Evolutionary conservation across 148 eudicot species (phyloP).

Genomic region (Linanthus parryae): DNA sequence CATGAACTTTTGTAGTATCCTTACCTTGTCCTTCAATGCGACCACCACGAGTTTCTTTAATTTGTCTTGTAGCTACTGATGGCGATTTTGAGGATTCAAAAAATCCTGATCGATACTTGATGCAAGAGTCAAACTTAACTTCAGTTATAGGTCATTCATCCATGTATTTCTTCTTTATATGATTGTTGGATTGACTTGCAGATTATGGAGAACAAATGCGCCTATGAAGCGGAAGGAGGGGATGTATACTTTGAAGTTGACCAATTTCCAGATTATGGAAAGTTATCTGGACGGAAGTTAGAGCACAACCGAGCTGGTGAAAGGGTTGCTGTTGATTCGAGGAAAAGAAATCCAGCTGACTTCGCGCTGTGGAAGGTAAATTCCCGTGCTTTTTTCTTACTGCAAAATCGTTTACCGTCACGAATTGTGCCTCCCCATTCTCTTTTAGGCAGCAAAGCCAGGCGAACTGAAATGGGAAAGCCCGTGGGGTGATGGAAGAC

Average conservation of each 20-base stretch:
- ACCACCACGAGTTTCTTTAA: too few species aligned
- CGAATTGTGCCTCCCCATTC: neutral
- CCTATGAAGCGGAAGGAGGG: constrained; percentile 74
- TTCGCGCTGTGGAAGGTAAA: constrained; percentile 95
- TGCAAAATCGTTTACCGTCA: neutral
- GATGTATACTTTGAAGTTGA: constrained; percentile 92
- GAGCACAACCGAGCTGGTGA: constrained; percentile 94
- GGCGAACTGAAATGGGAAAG: constrained; percentile 88
- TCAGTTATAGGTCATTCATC: neutral
- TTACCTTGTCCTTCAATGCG: too few species aligned
- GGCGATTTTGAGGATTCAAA: too few species aligned
- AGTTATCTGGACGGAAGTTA: constrained; percentile 64
- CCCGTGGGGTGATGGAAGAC: constrained; percentile 97
- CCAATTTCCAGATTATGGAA: constrained; percentile 60
- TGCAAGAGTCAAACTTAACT: too few species aligned
- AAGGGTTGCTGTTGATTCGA: constrained; percentile 77
- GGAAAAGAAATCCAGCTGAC: constrained; percentile 80
- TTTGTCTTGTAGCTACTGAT: too few species aligned
- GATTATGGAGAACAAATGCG: constrained; percentile 68
- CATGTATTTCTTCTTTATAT: too few species aligned
- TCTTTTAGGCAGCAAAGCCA: constrained; percentile 70
- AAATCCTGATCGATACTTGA: too few species aligned
- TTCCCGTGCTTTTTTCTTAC: neutral
- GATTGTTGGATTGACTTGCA: constrained; percentile 22
- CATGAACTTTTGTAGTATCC: too few species aligned